Percentiles rank a stretch among this genome's conserved stretches.
phyloP scores from a whole-genome alignment of 495 filamentous ascomycete species.

The Aspergillus nanangensis region DNA sequence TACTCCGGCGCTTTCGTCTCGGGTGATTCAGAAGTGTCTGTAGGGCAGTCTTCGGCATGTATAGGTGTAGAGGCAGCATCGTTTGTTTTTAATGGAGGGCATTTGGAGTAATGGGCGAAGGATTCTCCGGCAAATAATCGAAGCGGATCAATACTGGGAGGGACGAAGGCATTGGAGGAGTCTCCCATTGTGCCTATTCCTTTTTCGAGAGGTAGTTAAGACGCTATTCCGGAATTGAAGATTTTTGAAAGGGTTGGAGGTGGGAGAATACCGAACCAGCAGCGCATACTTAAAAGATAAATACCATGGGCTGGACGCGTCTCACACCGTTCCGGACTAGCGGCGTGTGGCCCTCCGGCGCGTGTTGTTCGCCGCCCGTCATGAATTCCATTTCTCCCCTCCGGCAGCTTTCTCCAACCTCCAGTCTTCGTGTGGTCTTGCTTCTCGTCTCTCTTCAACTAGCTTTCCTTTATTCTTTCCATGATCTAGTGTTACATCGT shows the following conservation, averaged over 20 bases:
- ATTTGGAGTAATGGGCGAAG: constrained; percentile 79
- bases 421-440: neutral
- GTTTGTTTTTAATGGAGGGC: constrained; percentile 43
- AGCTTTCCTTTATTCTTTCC: too few species aligned
- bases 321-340: constrained; percentile 36
- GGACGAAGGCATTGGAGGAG: constrained; percentile 59
- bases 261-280: too few species aligned
- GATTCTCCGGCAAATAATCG: constrained; percentile 66
- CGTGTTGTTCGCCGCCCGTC: constrained; percentile 25
- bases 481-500: too few species aligned
- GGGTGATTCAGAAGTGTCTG: neutral
- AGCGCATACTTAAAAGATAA: too few species aligned
- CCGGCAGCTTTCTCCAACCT: constrained; percentile 17
- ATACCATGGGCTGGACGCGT: too few species aligned
- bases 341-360: constrained; percentile 27
- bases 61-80: too few species aligned
- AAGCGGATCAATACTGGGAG: constrained; percentile 66
- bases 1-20: constrained; percentile 17
- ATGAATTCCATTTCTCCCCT: constrained; percentile 29
- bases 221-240: too few species aligned
- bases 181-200: too few species aligned
- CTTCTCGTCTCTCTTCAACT: neutral
- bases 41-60: neutral
- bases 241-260: too few species aligned
- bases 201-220: too few species aligned